phyloP scores from a whole-genome alignment of 148 eudicot species.

The Euryodendron excelsum region DNA sequence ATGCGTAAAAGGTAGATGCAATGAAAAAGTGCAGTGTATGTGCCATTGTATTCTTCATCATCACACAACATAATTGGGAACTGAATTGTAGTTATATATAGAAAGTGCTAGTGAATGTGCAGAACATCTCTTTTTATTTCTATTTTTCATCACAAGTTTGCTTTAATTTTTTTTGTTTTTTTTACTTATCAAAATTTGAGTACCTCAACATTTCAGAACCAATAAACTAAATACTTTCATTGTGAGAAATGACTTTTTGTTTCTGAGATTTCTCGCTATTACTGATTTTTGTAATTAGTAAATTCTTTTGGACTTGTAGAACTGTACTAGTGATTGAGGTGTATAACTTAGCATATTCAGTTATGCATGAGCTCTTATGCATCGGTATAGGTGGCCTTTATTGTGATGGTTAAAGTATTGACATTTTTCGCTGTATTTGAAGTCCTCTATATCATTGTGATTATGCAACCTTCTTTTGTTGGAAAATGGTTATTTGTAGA shows the following conservation, averaged over 20 bases:
- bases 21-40: neutral
- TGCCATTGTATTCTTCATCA: slow-evolving; percentile 2
- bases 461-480: neutral
- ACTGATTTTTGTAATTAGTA: neutral
- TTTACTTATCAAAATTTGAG: neutral
- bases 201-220: neutral
- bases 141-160: neutral
- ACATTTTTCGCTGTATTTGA: neutral
- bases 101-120: neutral
- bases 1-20: neutral
- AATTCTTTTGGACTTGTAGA: neutral
- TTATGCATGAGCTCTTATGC: neutral
- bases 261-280: neutral
- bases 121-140: neutral
- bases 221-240: no score
- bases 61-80: neutral
- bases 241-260: neutral
- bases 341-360: neutral
- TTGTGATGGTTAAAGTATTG: neutral
- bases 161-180: no score
- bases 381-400: neutral
- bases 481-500: slow-evolving; percentile 43
- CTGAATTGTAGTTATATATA: neutral
- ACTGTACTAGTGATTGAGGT: neutral
- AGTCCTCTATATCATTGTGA: neutral